Evolutionary conservation across 805 yeast species (phyloP), one percentile per base, ranked within the genome.

Genomic region (Metschnikowia bowlesiae): DNA sequence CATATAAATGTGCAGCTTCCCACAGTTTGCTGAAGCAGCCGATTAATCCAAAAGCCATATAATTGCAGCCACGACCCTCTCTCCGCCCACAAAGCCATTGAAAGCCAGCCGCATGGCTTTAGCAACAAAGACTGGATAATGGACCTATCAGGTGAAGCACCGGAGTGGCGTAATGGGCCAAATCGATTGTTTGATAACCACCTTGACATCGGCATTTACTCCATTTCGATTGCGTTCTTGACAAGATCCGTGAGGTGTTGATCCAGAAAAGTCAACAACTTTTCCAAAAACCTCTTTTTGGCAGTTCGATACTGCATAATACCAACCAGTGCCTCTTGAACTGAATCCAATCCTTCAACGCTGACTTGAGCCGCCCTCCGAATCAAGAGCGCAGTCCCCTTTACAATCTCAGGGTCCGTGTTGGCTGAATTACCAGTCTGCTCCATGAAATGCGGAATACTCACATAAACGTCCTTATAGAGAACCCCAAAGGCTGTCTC

Each of bases 401-500:
- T 29, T 9, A 40, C 48, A 7, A 46, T 47, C 18, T 9, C 11
- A 28, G 32, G 53, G 16, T 37, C 45, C 32, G 8, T 14, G 22
- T 31, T 44, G 7, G 29, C 41, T 4, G 14, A 13, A 18, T 31
- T 29, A 14, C 53, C 50, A 2, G 43, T 39, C 35, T 56, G 61
- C 34, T 42, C 44, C 8, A 52, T 29, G n/a, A 58, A 39, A 14
- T 44, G 16, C n/a, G 56, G 43, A 4, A 54, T n/a, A 13, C 49
- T 47, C 26, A 56, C 47, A 37, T 56, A 52, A 4, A 37, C 29
- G 14, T 53, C 57, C 37, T 56, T 30, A 46, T 44, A 50, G 2
- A 37, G 39, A 18, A 56, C 61, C 13, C 61, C 61, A 32, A 50
- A 57, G 2, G 54, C 59, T 11, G 53, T 52, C 2, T 54, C 54